A percentile compares a stretch with the other conserved stretches of the same genome.
Evolutionary conservation across 768 basidiomycete species (phyloP).

Genomic region (Naganishia antarctica): DNA sequence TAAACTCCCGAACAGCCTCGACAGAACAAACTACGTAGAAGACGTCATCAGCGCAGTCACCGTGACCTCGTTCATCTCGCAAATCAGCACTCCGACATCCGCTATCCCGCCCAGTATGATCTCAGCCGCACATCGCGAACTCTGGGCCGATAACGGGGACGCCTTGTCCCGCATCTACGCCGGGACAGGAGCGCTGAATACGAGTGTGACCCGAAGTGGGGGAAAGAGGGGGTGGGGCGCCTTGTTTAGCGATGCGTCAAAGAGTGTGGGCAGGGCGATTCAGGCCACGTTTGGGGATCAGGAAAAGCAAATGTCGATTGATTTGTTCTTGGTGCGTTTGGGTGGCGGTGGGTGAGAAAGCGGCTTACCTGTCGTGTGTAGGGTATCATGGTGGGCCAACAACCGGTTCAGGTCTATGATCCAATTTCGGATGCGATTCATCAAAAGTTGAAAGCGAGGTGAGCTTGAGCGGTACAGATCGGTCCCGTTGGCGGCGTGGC

Average conservation of each 20-base stretch:
- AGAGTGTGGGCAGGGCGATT: slow-evolving; percentile 58
- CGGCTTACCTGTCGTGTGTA: slow-evolving; percentile 46
- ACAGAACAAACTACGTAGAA: slow-evolving; percentile 95
- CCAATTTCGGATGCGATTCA: slow-evolving; percentile 86
- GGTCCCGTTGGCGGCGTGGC: not conserved
- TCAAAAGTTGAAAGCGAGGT: slow-evolving; percentile 63
- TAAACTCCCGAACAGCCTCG: slow-evolving; percentile 59
- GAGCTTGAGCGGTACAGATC: slow-evolving; percentile 20
- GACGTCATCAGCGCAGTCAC: slow-evolving; percentile 82
- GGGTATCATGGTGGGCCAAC: slow-evolving; percentile 88
- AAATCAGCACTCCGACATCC: slow-evolving; percentile 62
- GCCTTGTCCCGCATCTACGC: slow-evolving; percentile 69
- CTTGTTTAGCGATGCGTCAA: slow-evolving; percentile 90
- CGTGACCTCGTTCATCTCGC: slow-evolving; percentile 73
- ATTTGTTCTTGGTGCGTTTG: slow-evolving; percentile 76
- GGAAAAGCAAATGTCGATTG: slow-evolving; percentile 87
- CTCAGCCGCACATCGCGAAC: slow-evolving; percentile 74
- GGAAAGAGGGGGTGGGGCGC: slow-evolving; percentile 88
- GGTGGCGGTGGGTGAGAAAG: not conserved
- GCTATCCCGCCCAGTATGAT: slow-evolving; percentile 49
- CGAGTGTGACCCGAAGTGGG: slow-evolving; percentile 88
- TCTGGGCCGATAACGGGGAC: slow-evolving; percentile 72
- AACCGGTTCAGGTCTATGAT: slow-evolving; percentile 83
- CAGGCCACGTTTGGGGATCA: slow-evolving; percentile 81
- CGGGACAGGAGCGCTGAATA: slow-evolving; percentile 73